Percentiles rank a stretch among this genome's conserved stretches.
These are phyloP conservation scores for Tricladium varicosporioides DNA, from an alignment of 2,329 filamentous ascomycete genomes.

Conservation along the genomic window DNA sequence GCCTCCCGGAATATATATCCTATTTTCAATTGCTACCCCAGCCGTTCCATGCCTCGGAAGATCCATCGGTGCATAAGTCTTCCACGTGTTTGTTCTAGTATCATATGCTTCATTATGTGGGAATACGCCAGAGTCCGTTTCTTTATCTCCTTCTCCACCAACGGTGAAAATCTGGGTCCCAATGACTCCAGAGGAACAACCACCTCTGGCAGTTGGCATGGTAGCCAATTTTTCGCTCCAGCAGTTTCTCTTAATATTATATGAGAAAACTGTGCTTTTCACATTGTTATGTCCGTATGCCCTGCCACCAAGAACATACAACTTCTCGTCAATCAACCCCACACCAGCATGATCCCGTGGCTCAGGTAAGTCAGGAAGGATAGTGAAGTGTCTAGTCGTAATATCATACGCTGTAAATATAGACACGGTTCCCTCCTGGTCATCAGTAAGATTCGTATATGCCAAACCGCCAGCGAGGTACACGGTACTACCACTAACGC, in stretches of 20 bases:
- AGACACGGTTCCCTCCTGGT: conserved; percentile 24
- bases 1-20: conserved; percentile 38
- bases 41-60: conserved; percentile 37
- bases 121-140: conserved; percentile 27
- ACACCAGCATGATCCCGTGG: conserved; percentile 37
- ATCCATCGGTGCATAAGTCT: conserved; percentile 28
- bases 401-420: conserved; percentile 35
- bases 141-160: conserved; percentile 38
- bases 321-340: conserved; percentile 31
- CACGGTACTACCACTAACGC: conserved; percentile 21
- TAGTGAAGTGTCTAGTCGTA: conserved; percentile 27
- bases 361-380: conserved; percentile 35
- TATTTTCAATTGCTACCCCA: conserved; percentile 29
- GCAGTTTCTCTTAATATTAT: conserved; percentile 29
- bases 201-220: conserved; percentile 41
- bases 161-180: conserved; percentile 35
- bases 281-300: conserved; percentile 32
- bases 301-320: conserved; percentile 34
- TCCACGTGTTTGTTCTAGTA: conserved; percentile 27
- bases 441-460: conserved; percentile 19
- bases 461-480: background rate
- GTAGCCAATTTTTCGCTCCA: conserved; percentile 30
- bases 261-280: conserved; percentile 36
- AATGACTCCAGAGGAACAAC: conserved; percentile 29
- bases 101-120: conserved; percentile 35